Conservation (phyloP, 225 moss, liverwort and hornwort genomes). For the Asterella californica region DNA sequence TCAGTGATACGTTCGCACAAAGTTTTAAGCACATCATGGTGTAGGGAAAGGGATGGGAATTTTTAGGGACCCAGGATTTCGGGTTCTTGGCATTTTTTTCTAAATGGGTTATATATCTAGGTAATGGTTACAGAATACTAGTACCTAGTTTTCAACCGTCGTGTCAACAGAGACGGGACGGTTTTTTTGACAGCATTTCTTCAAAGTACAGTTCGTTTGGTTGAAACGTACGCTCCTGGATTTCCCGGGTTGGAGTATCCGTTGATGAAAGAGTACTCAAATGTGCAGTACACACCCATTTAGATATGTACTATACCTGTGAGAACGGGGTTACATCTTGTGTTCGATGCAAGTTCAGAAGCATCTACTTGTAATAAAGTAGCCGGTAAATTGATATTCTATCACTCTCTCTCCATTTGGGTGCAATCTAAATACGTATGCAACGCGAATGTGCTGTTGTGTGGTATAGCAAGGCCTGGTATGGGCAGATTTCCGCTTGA, state of each 20-base stretch:
- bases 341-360: neutral
- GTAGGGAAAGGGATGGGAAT: conserved; percentile 13
- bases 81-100: conserved; percentile 8
- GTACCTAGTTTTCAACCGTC: neutral
- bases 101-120: neutral
- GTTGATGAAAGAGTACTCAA: neutral
- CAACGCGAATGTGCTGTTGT: no score
- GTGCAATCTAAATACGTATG: no score
- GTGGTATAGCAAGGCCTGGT: no score
- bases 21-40: neutral
- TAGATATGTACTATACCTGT: neutral
- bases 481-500: no score
- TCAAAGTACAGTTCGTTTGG: neutral
- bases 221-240: neutral
- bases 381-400: neutral
- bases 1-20: neutral
- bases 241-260: neutral
- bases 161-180: neutral
- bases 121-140: neutral
- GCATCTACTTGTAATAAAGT: conserved; percentile 6
- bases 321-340: neutral
- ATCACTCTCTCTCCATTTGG: no score
- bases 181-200: neutral
- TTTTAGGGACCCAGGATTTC: neutral
- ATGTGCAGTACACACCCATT: neutral